phyloP scores from a whole-genome alignment of 441 rosid genomes.

The Francoa sonchifolia region DNA sequence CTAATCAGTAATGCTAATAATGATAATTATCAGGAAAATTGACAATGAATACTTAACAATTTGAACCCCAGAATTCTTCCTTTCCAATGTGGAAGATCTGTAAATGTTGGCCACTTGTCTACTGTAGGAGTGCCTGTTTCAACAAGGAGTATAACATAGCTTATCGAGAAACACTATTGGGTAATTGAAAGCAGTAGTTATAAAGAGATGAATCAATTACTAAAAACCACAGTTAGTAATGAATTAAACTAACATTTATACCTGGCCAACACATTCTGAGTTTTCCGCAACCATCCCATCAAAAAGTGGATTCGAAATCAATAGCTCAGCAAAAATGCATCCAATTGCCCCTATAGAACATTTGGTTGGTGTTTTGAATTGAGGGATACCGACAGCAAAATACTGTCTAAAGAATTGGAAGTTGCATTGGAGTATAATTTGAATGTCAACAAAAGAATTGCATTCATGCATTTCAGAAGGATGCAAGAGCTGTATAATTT shows the following conservation, averaged over 20 bases:
- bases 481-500: too few relatives aligned
- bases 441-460: too few relatives aligned
- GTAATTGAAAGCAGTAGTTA: conserved; percentile 6
- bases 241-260: neutral
- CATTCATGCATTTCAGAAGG: too few relatives aligned
- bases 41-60: conserved; percentile 30
- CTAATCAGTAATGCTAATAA: neutral
- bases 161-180: neutral
- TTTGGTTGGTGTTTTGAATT: too few relatives aligned
- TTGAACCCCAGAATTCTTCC: conserved; percentile 57
- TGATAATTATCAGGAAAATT: neutral
- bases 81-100: conserved; percentile 80
- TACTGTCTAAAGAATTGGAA: too few relatives aligned
- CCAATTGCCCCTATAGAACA: conserved; percentile 99
- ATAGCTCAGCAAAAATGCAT: conserved; percentile 89
- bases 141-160: neutral
- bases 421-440: too few relatives aligned
- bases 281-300: conserved; percentile 91
- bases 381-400: too few relatives aligned
- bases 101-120: conserved; percentile 94
- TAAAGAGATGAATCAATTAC: neutral
- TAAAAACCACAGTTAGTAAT: neutral
- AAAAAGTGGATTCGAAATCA: conserved; percentile 89
- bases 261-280: conserved; percentile 69
- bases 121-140: conserved; percentile 58